Base-by-base conservation (phyloP, 345 rosid species). In the Arabis alpina region DNA sequence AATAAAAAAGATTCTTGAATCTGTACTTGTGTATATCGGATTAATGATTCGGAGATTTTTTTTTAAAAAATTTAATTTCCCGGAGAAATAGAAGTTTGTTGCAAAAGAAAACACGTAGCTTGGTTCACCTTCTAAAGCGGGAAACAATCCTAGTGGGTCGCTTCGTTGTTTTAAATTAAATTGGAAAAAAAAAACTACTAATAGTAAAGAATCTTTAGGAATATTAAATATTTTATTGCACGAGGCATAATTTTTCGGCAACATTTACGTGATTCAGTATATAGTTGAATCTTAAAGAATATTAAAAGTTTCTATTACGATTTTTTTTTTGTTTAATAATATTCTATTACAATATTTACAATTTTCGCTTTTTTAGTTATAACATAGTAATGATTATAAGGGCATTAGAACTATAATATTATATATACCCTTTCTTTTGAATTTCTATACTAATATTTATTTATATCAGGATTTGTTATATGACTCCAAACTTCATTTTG, bases 1-100 rank as follows among this genome's bases (percentile, higher is more conserved):
- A 13, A 12, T 19, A 1, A 3, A 60, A 70, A 64, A 70, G 61
- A 61, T 41, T 61, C 28, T 23, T 19, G 50, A 48, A 10, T 62
- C 28, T 44, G 37, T 43, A 50, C 28, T 44, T 60, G 37, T 28
- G 43, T 61, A 40, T 19, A 19, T 19, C 23, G 23, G 9, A 23
- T 14, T 13, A 55, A 14, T 11, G n/a, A 58, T 37, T 25, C n/a
- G 3, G 14, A 70, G 60, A 70, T 70, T 27, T 19, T 7, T 65
- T 39, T 40, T 50, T 2, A 48, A 37, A 49, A 49, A 40, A n/a
- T n/a, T n/a, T n/a, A n/a, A n/a, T n/a, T 58, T 1, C 48, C 53
- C 75, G 36, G 10, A 14, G 19, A 52, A 13, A 61, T 52, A 45
- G 68, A 71, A 23, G 54, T 42, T 71, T 10, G 75, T 71, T 53